Conservation (phyloP, 495 filamentous ascomycete genomes). For the Bathelium albidoporum region DNA sequence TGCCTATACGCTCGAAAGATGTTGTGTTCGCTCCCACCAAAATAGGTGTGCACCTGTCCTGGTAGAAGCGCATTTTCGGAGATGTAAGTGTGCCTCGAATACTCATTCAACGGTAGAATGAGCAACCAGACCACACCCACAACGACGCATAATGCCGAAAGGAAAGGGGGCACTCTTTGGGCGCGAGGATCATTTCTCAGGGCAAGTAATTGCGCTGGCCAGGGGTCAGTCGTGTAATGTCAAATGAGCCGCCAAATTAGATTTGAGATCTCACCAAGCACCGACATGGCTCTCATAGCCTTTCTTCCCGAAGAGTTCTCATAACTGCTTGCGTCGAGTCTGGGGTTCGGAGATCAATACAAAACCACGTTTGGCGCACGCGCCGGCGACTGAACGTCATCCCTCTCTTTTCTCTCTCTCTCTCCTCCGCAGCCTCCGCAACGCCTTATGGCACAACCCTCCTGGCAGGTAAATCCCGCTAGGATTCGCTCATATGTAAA, state of each 20-base stretch:
- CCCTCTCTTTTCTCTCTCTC: constrained; percentile 38
- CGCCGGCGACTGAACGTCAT: constrained; percentile 29
- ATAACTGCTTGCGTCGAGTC: not conserved
- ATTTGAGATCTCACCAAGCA: not conserved
- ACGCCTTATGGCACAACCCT: constrained; percentile 19
- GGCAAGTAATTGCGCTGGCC: constrained; percentile 25
- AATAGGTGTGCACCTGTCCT: constrained; percentile 95
- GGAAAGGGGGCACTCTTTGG: constrained; percentile 64
- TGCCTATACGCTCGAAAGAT: constrained; percentile 86
- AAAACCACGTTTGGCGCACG: not conserved
- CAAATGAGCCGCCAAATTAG: not conserved
- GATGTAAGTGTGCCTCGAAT: constrained; percentile 89
- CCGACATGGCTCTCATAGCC: not conserved
- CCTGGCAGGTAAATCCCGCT: constrained; percentile 26
- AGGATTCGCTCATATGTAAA: constrained; percentile 55
- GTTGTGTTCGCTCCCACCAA: constrained; percentile 89
- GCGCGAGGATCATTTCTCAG: constrained; percentile 58
- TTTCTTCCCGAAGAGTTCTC: not conserved
- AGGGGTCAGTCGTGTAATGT: constrained; percentile 8
- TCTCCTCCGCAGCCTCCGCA: constrained; percentile 18
- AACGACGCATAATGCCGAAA: constrained; percentile 78
- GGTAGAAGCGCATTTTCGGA: constrained; percentile 95
- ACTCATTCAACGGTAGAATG: constrained; percentile 82
- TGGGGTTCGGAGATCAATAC: not conserved
- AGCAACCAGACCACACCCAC: constrained; percentile 88